These are phyloP conservation scores for Thuja plicata DNA, from an alignment of 83 land plant species.

Conservation along the genomic window DNA sequence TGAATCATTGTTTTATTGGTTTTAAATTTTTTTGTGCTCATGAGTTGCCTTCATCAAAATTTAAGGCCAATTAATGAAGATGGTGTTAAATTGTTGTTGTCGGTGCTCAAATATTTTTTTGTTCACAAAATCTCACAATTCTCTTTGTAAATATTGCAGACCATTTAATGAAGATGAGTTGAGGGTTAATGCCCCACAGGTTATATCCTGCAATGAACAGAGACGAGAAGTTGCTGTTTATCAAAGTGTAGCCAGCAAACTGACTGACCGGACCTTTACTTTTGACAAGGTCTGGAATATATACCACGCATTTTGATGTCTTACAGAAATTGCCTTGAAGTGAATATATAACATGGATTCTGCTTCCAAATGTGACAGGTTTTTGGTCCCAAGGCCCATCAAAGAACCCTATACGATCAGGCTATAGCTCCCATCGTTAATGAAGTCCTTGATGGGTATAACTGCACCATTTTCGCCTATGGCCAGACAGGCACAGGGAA, in stretches of 20 bases:
- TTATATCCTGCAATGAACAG: constrained; percentile 76
- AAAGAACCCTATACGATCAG: constrained; percentile 83
- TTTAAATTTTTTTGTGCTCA: background rate
- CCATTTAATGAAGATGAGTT: constrained; percentile 85
- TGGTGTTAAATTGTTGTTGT: background rate
- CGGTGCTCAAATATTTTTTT: background rate
- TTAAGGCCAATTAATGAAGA: background rate
- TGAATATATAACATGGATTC: background rate
- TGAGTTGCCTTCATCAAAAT: constrained; percentile 13
- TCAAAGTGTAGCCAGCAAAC: constrained; percentile 68
- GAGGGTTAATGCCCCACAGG: constrained; percentile 55
- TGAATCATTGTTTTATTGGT: background rate
- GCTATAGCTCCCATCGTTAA: constrained; percentile 85
- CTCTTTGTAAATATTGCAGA: constrained; percentile 29
- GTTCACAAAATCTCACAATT: background rate
- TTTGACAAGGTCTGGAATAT: constrained; percentile 75
- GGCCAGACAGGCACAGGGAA: constrained; percentile 99
- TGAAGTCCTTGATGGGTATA: constrained; percentile 95
- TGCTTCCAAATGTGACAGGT: constrained; percentile 47
- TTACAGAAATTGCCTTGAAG: background rate
- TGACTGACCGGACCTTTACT: constrained; percentile 75
- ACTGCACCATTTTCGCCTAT: constrained; percentile 98
- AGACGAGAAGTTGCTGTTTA: constrained; percentile 73
- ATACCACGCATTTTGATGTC: background rate
- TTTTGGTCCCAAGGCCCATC: constrained; percentile 84